Conservation (phyloP, 139 green algal species). For the Chlorella vulgaris region DNA sequence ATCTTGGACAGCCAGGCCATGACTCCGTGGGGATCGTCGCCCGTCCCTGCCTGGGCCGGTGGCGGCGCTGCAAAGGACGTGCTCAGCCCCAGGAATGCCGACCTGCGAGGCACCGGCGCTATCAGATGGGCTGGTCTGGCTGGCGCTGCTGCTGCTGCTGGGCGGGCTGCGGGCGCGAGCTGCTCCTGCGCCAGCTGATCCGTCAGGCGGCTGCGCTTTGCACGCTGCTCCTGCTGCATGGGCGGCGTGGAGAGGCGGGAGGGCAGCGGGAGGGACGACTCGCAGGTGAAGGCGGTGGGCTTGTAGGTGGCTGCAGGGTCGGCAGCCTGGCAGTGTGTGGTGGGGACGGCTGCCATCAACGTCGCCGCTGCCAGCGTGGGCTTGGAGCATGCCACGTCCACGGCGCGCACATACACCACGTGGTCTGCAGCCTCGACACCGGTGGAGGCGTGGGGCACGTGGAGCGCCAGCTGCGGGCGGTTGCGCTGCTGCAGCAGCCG, state of each 20-base stretch:
- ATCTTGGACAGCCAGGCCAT: slow-evolving; percentile 24
- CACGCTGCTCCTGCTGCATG: neutral
- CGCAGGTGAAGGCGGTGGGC: neutral
- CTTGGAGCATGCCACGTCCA: neutral
- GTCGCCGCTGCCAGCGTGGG: neutral
- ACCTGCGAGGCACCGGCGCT: no score
- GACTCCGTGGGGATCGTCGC: neutral
- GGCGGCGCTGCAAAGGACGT: neutral
- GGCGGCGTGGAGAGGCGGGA: neutral
- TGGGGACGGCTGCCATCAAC: neutral
- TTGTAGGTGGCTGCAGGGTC: neutral
- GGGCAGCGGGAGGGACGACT: neutral
- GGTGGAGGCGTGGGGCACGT: neutral
- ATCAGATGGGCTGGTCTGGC: neutral
- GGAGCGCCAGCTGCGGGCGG: neutral
- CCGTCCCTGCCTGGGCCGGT: neutral
- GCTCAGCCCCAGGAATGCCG: neutral
- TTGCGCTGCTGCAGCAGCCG: slow-evolving; percentile 6
- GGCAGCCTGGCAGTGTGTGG: neutral
- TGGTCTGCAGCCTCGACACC: neutral
- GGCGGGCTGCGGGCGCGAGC: neutral
- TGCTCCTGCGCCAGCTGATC: no score
- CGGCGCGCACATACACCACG: neutral
- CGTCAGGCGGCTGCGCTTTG: neutral
- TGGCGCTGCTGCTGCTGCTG: neutral